phyloP scores from a whole-genome alignment of 129 eudicot genomes.

The Centrapalus pauciflorus region DNA sequence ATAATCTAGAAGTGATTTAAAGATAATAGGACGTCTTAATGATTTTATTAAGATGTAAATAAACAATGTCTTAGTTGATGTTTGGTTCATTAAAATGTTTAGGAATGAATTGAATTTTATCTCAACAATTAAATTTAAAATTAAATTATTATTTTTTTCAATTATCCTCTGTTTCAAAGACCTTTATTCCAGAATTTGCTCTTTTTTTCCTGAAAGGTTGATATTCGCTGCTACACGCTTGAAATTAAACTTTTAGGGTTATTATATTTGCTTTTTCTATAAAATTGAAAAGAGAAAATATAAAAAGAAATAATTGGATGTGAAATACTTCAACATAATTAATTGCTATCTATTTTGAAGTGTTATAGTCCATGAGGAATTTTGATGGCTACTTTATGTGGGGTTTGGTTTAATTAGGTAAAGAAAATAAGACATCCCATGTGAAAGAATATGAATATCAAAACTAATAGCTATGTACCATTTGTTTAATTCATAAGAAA shows the following conservation, averaged over 20 bases:
- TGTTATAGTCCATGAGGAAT: slow-evolving; percentile 11
- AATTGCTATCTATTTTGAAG: neutral
- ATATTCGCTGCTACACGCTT: neutral
- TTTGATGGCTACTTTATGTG: slow-evolving; percentile 2
- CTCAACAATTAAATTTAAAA: too few species aligned
- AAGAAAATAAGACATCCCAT: slow-evolving; percentile 19
- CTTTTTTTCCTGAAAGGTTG: neutral
- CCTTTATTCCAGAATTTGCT: neutral
- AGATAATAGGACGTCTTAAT: too few species aligned
- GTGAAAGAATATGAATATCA: neutral
- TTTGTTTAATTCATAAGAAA: too few species aligned
- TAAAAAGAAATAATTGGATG: neutral
- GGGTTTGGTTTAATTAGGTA: slow-evolving; percentile 23
- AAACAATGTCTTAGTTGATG: too few species aligned
- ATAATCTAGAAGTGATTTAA: too few species aligned
- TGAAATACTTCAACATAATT: too few species aligned
- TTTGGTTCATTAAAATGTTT: too few species aligned
- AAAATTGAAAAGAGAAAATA: neutral
- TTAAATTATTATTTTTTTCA: too few species aligned
- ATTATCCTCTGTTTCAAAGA: too few species aligned
- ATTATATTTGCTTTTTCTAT: neutral
- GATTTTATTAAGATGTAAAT: too few species aligned
- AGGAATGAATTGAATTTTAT: too few species aligned
- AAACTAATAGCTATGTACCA: too few species aligned
- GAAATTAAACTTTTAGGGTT: neutral